Evolutionary conservation across 257 asterid genomes (phyloP).

Genomic region (Capsicum baccatum): DNA sequence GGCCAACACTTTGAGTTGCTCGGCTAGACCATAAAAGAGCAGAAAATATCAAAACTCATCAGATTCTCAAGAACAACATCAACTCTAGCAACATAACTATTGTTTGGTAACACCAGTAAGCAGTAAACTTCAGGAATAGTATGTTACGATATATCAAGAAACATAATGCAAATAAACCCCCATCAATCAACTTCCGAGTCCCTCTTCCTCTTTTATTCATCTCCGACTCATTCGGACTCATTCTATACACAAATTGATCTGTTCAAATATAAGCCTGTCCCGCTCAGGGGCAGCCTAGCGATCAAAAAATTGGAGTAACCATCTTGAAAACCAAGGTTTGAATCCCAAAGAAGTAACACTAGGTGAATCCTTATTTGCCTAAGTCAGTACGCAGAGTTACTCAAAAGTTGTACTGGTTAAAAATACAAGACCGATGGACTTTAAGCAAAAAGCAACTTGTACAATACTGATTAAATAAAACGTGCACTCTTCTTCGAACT

Average conservation of each 20-base stretch:
- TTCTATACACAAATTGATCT: not conserved
- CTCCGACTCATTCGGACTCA: not conserved
- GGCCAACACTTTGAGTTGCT: slow-evolving; percentile 88
- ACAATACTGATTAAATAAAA: not conserved
- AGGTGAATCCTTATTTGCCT: slow-evolving; percentile 1
- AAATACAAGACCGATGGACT: not conserved
- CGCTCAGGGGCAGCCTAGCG: not conserved
- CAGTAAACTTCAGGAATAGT: not conserved
- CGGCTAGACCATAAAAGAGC: slow-evolving; percentile 52
- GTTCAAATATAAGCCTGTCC: slow-evolving; percentile 8
- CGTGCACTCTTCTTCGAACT: not conserved
- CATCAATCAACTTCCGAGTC: not conserved
- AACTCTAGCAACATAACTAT: slow-evolving; percentile 23
- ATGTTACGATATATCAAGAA: slow-evolving; percentile 12
- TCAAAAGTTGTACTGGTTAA: not conserved
- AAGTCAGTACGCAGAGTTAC: not conserved
- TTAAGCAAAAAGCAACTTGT: slow-evolving; percentile 6
- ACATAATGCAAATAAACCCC: slow-evolving; percentile 7
- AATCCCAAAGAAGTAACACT: slow-evolving; percentile 8
- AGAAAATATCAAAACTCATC: slow-evolving; percentile 32
- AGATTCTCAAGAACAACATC: not conserved
- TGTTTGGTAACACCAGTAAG: not conserved
- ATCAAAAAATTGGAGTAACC: slow-evolving; percentile 17
- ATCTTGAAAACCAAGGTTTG: slow-evolving; percentile 14
- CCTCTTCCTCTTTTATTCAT: not conserved